These are phyloP conservation scores for Hymenoscyphus infarciens DNA, from an alignment of 2,329 filamentous ascomycete species.

Conservation along the genomic window DNA sequence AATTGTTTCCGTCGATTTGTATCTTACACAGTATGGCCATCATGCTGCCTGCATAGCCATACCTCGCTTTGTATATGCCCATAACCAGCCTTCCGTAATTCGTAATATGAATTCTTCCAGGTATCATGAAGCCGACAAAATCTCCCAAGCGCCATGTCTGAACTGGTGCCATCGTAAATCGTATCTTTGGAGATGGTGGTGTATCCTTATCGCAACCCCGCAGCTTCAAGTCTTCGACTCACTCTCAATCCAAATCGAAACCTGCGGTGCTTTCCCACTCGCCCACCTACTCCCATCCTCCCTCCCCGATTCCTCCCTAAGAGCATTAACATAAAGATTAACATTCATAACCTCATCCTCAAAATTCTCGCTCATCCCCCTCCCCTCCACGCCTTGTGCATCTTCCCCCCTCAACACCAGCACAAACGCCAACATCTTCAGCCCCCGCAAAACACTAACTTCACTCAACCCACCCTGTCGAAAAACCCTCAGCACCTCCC, in stretches of 20 bases:
- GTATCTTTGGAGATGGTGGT: neutral
- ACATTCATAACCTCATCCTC: slow-evolving; percentile 24
- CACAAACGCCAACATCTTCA: slow-evolving; percentile 28
- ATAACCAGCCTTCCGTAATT: no score
- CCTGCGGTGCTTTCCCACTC: slow-evolving; percentile 17
- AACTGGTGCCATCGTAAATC: neutral
- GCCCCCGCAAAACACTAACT: slow-evolving; percentile 23
- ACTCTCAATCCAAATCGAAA: slow-evolving; percentile 28
- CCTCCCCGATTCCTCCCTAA: slow-evolving; percentile 25
- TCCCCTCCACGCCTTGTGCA: slow-evolving; percentile 13
- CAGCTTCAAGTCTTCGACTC: neutral
- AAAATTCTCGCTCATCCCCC: slow-evolving; percentile 18
- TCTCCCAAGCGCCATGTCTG: neutral
- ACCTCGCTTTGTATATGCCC: no score
- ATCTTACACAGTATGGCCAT: no score
- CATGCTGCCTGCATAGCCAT: no score
- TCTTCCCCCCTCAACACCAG: slow-evolving; percentile 25
- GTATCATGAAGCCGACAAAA: neutral
- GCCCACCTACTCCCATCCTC: slow-evolving; percentile 16
- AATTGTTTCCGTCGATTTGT: no score
- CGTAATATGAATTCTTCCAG: neutral
- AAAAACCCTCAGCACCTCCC: slow-evolving; percentile 31
- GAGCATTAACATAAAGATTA: slow-evolving; percentile 23
- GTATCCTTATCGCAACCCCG: neutral
- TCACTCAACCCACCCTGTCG: slow-evolving; percentile 25